These are phyloP conservation scores for Cicer bijugum DNA, from an alignment of 306 rosid species.

Conservation along the genomic window DNA sequence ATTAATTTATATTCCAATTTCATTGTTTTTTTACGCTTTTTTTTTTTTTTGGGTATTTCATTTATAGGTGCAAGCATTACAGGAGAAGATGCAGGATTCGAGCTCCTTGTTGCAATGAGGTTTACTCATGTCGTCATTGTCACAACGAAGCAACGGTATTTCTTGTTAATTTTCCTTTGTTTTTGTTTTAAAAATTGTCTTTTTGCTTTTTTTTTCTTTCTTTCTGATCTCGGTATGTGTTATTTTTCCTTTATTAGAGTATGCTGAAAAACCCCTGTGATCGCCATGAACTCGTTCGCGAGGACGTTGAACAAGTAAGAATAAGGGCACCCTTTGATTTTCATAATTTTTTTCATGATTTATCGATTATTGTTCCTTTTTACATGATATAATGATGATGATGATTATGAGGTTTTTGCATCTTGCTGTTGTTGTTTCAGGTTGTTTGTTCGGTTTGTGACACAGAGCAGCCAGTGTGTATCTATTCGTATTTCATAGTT, in stretches of 20 bases:
- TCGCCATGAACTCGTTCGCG: constrained; percentile 78
- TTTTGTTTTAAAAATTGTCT: constrained; percentile 18
- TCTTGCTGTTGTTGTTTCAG: constrained; percentile 56
- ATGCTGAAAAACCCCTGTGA: constrained; percentile 68
- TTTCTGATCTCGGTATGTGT: constrained; percentile 48
- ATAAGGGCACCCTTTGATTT: constrained; percentile 10
- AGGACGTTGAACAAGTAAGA: constrained; percentile 74
- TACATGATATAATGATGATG: constrained; percentile 22
- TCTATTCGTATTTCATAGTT: constrained; percentile 4
- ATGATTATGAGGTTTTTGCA: constrained; percentile 2
- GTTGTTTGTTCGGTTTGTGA: constrained; percentile 93
- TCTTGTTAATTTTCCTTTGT: background rate
- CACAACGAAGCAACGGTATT: constrained; percentile 85
- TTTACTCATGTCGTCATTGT: constrained; percentile 92
- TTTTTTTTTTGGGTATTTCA: constrained; percentile 4
- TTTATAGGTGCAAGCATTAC: constrained; percentile 82
- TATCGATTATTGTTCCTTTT: constrained; percentile 18
- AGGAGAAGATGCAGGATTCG: constrained; percentile 92
- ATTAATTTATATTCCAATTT: constrained; percentile 7
- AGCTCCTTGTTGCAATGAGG: constrained; percentile 95
- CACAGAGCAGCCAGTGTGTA: constrained; percentile 89
- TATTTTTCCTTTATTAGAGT: constrained; percentile 57
- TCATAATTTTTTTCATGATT: background rate
- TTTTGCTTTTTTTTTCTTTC: constrained; percentile 23
- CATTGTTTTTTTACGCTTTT: constrained; percentile 16